phyloP scores from a whole-genome alignment of 1,284 basidiomycete genomes.

The Pisolithus thermaeus region DNA sequence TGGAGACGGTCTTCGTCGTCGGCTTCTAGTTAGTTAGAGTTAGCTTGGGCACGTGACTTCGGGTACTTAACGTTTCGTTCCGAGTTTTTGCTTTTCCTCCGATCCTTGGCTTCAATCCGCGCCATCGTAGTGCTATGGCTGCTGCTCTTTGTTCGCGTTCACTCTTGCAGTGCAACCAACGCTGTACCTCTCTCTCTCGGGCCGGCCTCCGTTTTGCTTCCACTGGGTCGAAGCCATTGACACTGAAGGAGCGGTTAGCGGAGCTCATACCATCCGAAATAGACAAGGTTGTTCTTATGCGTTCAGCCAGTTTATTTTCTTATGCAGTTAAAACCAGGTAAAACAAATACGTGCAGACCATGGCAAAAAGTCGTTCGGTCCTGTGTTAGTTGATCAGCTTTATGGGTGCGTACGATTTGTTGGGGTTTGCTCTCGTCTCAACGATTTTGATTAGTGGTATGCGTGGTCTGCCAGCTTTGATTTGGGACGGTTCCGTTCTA shows the following conservation, averaged over 20 bases:
- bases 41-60: constrained; percentile 11
- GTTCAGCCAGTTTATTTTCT: background rate
- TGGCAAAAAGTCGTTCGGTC: constrained; percentile 88
- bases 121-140: constrained; percentile 16
- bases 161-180: constrained; percentile 33
- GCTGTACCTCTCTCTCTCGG: constrained; percentile 38
- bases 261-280: constrained; percentile 88
- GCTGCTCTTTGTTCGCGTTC: constrained; percentile 30
- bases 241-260: constrained; percentile 85
- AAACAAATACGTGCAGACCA: constrained; percentile 79
- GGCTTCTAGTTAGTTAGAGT: too few relatives aligned
- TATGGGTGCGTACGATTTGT: constrained; percentile 53
- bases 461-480: constrained; percentile 82
- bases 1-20: background rate
- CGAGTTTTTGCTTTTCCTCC: constrained; percentile 9
- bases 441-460: constrained; percentile 65
- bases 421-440: constrained; percentile 1
- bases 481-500: constrained; percentile 96
- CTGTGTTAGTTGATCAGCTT: constrained; percentile 87
- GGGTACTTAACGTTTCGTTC: background rate
- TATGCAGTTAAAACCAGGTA: constrained; percentile 43
- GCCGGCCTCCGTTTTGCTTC: constrained; percentile 57
- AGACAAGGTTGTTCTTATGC: constrained; percentile 58
- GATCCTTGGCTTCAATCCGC: background rate
- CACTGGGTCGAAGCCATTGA: constrained; percentile 61